Evolutionary conservation across 768 basidiomycete species (phyloP), one percentile per base, ranked within the genome.

Genomic region (Boletus rex-veris): DNA sequence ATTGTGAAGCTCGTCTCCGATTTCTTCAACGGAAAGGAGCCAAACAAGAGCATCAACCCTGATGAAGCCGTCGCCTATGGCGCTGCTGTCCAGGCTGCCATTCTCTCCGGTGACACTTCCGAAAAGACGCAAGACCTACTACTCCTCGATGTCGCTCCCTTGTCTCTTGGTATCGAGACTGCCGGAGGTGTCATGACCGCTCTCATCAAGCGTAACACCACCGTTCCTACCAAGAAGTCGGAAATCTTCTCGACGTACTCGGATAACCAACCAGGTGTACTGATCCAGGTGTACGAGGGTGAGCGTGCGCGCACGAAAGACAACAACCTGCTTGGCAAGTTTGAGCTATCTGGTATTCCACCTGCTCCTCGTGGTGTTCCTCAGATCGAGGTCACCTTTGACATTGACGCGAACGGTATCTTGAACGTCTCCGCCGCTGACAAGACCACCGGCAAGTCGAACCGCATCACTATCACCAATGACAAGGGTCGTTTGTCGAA

Each of bases 181-280:
- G 93, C 94, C 59, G 96, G 95, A 73, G 96, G 96, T 84, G 95
- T 98, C 70, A 95, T 98, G 92, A 98, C 96, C 28, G 84, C 93
- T 44, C 87, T 98, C 71, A 98, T 98, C 82, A 95, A 94, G 78
- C 88, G 95, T 50, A 98, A 98, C 81, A 98, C 96, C 59, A 97
- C 93, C 46, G 92, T 98, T 61, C 96, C 96, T 26, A 97, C 95
- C 64, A 97, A 96, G 79, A 98, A 97, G 79, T 94, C 95, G 8
- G 93, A 98, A 77, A 92, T 88, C 67, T 97, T 98, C 84, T 98
- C 95, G 37, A 98, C 96, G 18, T 95, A 96, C 80, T 86, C 94
- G 60, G 95, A 97, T 80, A 97, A 98, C 79, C 94, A 98, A 72
- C 94, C 95, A 52, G 93, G 94, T 80, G 95, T 98, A 43, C 85